Conservation (phyloP, 805 yeast species). For the Wickerhamomyces canadensis region DNA sequence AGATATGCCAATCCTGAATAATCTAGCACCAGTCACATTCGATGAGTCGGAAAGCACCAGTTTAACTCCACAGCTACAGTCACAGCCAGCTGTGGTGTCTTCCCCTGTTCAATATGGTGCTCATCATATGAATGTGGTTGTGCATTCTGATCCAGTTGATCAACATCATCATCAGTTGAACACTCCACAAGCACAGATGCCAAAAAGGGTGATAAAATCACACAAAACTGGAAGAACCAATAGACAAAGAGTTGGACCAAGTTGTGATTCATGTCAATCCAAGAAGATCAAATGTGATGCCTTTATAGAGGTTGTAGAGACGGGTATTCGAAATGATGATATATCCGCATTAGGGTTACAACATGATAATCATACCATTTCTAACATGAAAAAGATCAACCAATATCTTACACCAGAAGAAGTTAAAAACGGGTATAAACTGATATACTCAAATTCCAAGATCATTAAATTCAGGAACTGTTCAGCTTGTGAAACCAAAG, state of each 20-base stretch:
- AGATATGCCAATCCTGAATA: no score
- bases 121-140: no score
- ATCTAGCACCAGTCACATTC: no score
- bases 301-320: slow-evolving; percentile 38
- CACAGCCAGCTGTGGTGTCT: no score
- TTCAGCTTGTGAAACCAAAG: slow-evolving; percentile 10
- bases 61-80: no score
- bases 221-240: slow-evolving; percentile 19
- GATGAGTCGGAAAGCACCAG: no score
- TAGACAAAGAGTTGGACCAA: slow-evolving; percentile 68
- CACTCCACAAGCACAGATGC: not conserved
- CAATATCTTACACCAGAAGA: slow-evolving; percentile 5
- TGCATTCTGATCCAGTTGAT: no score
- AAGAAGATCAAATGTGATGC: slow-evolving; percentile 75
- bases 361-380: not conserved
- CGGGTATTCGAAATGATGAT: slow-evolving; percentile 4
- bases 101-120: no score
- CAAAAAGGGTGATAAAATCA: not conserved
- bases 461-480: slow-evolving; percentile 17
- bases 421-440: slow-evolving; percentile 5
- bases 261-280: slow-evolving; percentile 65
- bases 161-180: not conserved
- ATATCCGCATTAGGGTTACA: not conserved
- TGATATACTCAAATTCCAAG: slow-evolving; percentile 11
- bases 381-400: not conserved